Evolutionary conservation across 495 filamentous ascomycete genomes (phyloP), one percentile per base, ranked within the genome.

Genomic region (Xylaria grammica): DNA sequence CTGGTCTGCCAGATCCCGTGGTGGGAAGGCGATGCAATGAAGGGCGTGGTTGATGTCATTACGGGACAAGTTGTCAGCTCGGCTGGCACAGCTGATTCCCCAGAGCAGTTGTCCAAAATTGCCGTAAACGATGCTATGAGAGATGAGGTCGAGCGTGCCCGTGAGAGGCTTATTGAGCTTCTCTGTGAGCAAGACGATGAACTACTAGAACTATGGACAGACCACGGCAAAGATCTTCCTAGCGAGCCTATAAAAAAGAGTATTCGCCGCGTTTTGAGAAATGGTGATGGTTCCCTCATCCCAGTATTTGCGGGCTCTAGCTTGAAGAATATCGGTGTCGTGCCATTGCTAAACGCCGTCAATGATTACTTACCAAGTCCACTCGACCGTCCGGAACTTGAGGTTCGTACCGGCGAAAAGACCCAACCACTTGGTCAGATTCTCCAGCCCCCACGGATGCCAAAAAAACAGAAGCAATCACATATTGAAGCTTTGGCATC

Each of bases 1-100:
- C 87, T 94, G 22, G 87, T 99, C 17, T 97, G 94, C 72, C 93
- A 97, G 69, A 91, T 99, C 57, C 96, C 96, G 1, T 95, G 94
- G 91, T 98, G 93, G 84, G 86, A 87, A 2, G 87, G 90, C 32
- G 91, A 93, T 13, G 81, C 83, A 1, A 89, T 98, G 65, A 78
- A 84, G 34, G 96, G 96, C 30, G 84, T 98, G 11, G 91, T 91
- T 42, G 94, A 99, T 79, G 88, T 89, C 15, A 79, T 99, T 58
- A 80, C 81, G 53, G 78, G 72, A 22, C 67, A 59, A 44, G 69
- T 74, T 60, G 69, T 72, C 34, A 74, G 86, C 34, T 82, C 68
- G 67, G 50, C 34, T 15, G 72, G 69, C n/a, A 68, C 69, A 4
- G 56, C 67, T 38, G 69, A 74, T 46, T 17, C 40, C 4, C 72